Conservation (phyloP, 75 land plant species). For the Larix kaempferi region DNA sequence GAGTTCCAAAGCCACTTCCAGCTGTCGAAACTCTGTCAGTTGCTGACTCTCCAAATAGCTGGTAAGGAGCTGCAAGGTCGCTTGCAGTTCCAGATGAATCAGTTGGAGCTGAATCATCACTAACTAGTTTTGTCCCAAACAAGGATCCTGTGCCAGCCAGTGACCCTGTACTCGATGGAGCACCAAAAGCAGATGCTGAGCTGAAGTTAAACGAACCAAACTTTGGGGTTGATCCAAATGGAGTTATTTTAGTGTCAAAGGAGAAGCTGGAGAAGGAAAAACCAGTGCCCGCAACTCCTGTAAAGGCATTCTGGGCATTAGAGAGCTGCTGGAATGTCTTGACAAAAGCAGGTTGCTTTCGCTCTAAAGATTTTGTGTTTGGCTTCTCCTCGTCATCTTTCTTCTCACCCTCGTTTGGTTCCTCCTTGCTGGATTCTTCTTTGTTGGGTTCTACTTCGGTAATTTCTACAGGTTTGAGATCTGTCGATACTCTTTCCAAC, state of each 20-base stretch:
- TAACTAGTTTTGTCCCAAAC: conserved; percentile 12
- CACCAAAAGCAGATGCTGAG: conserved; percentile 10
- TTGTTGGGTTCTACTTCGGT: background rate
- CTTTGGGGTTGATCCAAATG: conserved; percentile 13
- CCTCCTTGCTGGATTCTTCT: background rate
- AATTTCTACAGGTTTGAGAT: background rate
- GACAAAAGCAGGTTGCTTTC: conserved; percentile 10
- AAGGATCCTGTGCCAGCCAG: conserved; percentile 5
- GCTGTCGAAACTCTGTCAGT: conserved; percentile 7
- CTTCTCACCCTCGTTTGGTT: background rate
- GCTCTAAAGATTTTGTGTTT: conserved; percentile 6
- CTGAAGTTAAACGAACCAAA: conserved; percentile 8
- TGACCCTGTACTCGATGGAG: conserved; percentile 16
- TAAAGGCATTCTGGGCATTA: conserved; percentile 31
- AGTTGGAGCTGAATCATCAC: background rate
- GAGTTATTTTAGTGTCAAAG: conserved; percentile 21
- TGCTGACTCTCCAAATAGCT: conserved; percentile 15
- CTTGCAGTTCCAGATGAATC: conserved; percentile 12
- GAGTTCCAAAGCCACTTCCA: background rate
- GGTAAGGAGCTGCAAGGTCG: conserved; percentile 8
- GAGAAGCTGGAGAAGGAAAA: conserved; percentile 23
- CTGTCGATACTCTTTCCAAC: background rate
- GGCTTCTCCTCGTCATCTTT: conserved; percentile 16
- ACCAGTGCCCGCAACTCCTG: conserved; percentile 38
- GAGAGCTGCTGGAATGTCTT: conserved; percentile 40